Evolutionary conservation across 2,329 filamentous ascomycete genomes (phyloP).

Genomic region (Neurospora crassa): DNA sequence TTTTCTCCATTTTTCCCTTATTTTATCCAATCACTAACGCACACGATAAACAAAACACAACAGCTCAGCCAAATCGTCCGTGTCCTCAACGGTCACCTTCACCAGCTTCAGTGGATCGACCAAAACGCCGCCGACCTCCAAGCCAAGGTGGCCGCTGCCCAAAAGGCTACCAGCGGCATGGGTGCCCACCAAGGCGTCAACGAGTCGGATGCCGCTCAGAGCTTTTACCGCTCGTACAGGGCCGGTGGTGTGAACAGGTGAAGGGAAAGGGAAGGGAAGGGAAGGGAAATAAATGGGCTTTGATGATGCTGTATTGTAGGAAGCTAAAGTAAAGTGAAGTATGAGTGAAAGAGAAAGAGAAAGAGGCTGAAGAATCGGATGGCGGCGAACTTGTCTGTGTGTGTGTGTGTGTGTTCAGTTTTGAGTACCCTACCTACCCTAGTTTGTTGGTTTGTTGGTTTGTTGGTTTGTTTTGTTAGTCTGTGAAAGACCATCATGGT

Average conservation of each 20-base stretch:
- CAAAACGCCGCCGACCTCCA: constrained; percentile 72
- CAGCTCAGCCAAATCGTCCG: constrained; percentile 91
- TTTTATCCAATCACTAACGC: constrained; percentile 14
- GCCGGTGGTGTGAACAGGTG: constrained; percentile 48
- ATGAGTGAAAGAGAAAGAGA: neutral
- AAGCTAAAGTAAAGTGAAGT: neutral
- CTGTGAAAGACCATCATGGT: neutral
- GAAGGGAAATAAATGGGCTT: neutral
- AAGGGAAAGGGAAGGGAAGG: no score
- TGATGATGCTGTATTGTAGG: neutral
- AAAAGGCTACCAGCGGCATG: constrained; percentile 63
- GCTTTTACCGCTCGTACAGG: constrained; percentile 85
- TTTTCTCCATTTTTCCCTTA: neutral
- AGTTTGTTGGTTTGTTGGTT: no score
- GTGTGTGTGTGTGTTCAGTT: neutral
- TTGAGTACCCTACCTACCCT: neutral
- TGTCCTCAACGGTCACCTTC: constrained; percentile 86
- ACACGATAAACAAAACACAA: constrained; percentile 7
- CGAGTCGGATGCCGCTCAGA: constrained; percentile 68
- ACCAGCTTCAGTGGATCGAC: constrained; percentile 89
- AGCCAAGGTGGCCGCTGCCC: constrained; percentile 70
- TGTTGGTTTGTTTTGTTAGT: neutral
- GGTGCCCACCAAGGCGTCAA: constrained; percentile 47
- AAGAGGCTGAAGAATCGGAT: neutral
- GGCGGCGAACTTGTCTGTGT: neutral